Base-by-base conservation (phyloP, 208 protist species). In the Crithidia mellificae region DNA sequence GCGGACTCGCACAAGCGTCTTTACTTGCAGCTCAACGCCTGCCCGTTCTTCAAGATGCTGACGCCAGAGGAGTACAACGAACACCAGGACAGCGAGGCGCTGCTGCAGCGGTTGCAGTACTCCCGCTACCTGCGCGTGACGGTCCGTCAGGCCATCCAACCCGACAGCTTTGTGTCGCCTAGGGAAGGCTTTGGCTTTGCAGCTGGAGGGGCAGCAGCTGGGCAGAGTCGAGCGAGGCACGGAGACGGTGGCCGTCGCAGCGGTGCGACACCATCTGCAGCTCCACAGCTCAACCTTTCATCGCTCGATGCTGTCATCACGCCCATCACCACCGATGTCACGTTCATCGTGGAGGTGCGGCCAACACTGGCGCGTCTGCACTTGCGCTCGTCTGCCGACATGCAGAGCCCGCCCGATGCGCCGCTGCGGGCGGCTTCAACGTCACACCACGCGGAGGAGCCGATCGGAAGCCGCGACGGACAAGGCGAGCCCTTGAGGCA, bases 301-400 rank as follows among this genome's bases (percentile, higher is more conserved):
- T 39, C 52, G 4, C 14, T 44, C 25, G 46, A 29, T n/a, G 17
- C 61, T 2, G 51, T 30, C 15, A 47, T 66, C 12, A 22, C 58
- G 3, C 57, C 68, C 2, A 41, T 44, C 2, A 68, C 59, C 14
- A 72, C 78, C 19, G 84, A 90, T 25, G 73, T 81, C 7, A 66
- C 68, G 11, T 87, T 92, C 57, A 66, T 91, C 27, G 70, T 95
- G 15, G 77, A 88, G 59, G 81, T 95, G 8, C 78, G 72, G 15
- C 87, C 90, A 19, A 95, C 90, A 27, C 59, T 95, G 47, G 90
- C 87, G 25, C 82, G 75, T n/a, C 74, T 95, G 63, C 85, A 93
- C 70, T 72, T 95, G 12, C 89, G 80, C 50, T 58, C 74, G 2
- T 39, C 69, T 24, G 71, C 71, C 14, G 24, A 25, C 25, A 67